Evolutionary conservation across 768 basidiomycete species (phyloP).

Genomic region (Pleurotus platypus): DNA sequence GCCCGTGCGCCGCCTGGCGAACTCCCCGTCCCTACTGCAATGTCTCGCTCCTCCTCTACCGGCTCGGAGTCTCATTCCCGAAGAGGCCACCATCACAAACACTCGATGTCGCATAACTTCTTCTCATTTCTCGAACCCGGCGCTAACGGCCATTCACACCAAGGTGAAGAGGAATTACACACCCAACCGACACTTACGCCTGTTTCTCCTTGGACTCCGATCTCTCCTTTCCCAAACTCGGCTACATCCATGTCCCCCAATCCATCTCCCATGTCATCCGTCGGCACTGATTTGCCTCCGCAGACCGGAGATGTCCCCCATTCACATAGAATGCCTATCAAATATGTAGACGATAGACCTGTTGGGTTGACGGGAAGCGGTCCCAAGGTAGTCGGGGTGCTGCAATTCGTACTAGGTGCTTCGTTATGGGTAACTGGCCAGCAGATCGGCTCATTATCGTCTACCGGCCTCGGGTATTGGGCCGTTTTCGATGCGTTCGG

Average conservation of each 20-base stretch:
- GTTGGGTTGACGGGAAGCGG: slow-evolving; percentile 6
- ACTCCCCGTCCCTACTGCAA: slow-evolving; percentile 24
- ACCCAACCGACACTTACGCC: slow-evolving; percentile 60
- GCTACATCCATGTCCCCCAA: slow-evolving; percentile 19
- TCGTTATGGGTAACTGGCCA: slow-evolving; percentile 90
- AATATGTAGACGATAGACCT: not conserved
- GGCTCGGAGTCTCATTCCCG: slow-evolving; percentile 30
- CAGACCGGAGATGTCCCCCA: not conserved
- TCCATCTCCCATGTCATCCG: slow-evolving; percentile 3
- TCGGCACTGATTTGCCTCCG: not conserved
- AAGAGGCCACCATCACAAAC: slow-evolving; percentile 87
- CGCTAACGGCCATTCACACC: slow-evolving; percentile 10
- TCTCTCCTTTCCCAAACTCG: slow-evolving; percentile 35
- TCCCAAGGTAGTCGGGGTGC: slow-evolving; percentile 23
- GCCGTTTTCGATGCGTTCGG: slow-evolving; percentile 94
- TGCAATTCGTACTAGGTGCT: slow-evolving; percentile 64
- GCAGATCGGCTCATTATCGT: slow-evolving; percentile 77
- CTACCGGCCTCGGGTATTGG: slow-evolving; percentile 94
- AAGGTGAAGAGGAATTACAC: slow-evolving; percentile 36
- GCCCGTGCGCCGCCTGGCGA: slow-evolving; percentile 37
- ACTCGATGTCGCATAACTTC: slow-evolving; percentile 91
- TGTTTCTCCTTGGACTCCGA: slow-evolving; percentile 65
- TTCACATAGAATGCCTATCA: not conserved
- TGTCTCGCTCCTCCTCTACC: slow-evolving; percentile 20
- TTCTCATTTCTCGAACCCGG: slow-evolving; percentile 93